Evolutionary conservation across 163 green algal genomes (phyloP).

Genomic region (Scenedesmus sp.): DNA sequence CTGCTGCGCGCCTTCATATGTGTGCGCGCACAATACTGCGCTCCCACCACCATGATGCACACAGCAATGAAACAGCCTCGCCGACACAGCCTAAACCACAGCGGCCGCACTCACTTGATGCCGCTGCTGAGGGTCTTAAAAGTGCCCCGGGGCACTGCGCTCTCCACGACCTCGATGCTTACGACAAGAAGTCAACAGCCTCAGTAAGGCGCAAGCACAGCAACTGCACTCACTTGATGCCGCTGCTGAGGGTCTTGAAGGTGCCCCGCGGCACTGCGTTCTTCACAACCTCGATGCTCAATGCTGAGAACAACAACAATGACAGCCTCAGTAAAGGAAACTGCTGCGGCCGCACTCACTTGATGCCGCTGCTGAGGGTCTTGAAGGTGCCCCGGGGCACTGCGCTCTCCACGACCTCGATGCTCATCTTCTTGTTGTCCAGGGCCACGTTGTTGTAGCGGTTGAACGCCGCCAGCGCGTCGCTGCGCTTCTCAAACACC

Average conservation of each 20-base stretch:
- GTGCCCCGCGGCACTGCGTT: slow-evolving; percentile 16
- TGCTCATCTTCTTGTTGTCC: slow-evolving; percentile 71
- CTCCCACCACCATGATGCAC: slow-evolving; percentile 56
- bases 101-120: slow-evolving; percentile 52
- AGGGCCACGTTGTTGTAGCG: slow-evolving; percentile 75
- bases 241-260: slow-evolving; percentile 52
- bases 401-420: slow-evolving; percentile 54
- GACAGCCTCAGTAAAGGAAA: no score
- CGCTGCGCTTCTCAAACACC: slow-evolving; percentile 59
- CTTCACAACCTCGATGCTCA: slow-evolving; percentile 63
- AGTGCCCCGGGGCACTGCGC: slow-evolving; percentile 25
- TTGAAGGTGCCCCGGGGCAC: slow-evolving; percentile 42
- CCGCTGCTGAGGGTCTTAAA: slow-evolving; percentile 55
- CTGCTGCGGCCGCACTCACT: slow-evolving; percentile 19
- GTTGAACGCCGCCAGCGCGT: slow-evolving; percentile 62
- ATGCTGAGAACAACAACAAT: slow-evolving; percentile 41
- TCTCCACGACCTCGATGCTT: slow-evolving; percentile 60
- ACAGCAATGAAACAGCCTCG: no score
- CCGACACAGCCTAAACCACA: no score
- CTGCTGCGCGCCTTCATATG: slow-evolving; percentile 46
- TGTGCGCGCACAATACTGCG: slow-evolving; percentile 11
- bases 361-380: slow-evolving; percentile 59
- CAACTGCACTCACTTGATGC: slow-evolving; percentile 53
- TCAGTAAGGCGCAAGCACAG: not conserved
- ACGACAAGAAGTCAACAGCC: slow-evolving; percentile 23